Evolutionary conservation across 371 early-diverging fungal genomes (phyloP).

Genomic region (Mycotypha africana): DNA sequence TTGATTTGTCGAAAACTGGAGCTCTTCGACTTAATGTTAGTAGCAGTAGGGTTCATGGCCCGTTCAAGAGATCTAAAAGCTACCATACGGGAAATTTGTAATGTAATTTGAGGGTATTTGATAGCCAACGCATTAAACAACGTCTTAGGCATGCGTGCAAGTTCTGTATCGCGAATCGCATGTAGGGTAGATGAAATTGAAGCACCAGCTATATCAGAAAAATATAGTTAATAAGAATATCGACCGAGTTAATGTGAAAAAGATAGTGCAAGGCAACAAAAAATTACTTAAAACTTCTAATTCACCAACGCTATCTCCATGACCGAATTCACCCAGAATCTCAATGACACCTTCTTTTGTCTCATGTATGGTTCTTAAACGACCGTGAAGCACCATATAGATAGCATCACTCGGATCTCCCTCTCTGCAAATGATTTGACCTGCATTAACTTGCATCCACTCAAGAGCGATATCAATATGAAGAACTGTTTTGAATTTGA

Average conservation of each 20-base stretch:
- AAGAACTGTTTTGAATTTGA: conserved; percentile 39
- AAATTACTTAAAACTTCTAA: conserved; percentile 83
- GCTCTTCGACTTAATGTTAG: no score
- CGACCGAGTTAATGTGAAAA: no score
- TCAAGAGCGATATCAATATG: conserved; percentile 95
- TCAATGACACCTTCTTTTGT: conserved; percentile 62
- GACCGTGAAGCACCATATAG: conserved; percentile 91
- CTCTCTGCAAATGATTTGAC: conserved; percentile 87
- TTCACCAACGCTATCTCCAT: conserved; percentile 94
- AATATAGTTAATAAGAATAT: conserved; percentile 1
- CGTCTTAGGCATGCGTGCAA: conserved; percentile 93
- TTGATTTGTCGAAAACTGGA: conserved; percentile 2
- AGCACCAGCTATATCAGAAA: conserved; percentile 43
- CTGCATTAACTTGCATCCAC: conserved; percentile 92
- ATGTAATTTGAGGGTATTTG: conserved; percentile 86
- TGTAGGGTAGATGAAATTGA: conserved; percentile 87
- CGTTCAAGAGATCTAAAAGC: conserved; percentile 69
- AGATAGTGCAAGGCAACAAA: no score
- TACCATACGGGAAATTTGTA: conserved; percentile 88
- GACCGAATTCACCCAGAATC: conserved; percentile 90
- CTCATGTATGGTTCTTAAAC: conserved; percentile 81
- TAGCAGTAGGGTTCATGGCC: not conserved
- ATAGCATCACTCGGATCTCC: conserved; percentile 84
- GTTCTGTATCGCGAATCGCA: conserved; percentile 95
- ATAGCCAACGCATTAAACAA: conserved; percentile 88